phyloP scores from a whole-genome alignment of 169 alveolate species.

The Plasmodium cynomolgi region DNA sequence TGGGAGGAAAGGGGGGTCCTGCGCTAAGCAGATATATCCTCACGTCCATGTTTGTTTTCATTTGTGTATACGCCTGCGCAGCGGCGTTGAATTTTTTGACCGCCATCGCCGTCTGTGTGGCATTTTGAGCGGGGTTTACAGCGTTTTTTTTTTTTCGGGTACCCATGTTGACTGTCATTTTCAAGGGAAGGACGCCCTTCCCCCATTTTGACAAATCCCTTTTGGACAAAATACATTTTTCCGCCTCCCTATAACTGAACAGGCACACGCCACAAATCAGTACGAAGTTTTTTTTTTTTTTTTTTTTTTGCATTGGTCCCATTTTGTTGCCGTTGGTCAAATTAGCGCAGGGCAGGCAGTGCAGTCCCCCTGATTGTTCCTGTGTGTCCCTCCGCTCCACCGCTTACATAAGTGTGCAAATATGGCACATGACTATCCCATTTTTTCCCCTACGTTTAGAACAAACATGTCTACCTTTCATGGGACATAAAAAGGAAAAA shows the following conservation, averaged over 20 bases:
- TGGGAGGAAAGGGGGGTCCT: neutral
- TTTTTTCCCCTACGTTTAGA: neutral
- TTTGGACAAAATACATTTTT: too few species aligned
- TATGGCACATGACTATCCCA: neutral
- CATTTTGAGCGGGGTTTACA: neutral
- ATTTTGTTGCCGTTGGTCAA: neutral
- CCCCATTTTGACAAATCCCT: neutral
- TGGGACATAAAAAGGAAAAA: neutral
- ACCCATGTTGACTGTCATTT: neutral
- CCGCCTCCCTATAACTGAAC: neutral
- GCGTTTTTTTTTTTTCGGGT: too few species aligned
- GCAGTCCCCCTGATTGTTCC: neutral
- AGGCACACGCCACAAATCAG: neutral
- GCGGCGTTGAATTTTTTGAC: neutral
- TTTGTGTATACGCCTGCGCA: neutral
- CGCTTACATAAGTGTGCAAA: neutral
- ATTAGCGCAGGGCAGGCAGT: neutral
- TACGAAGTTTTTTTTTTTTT: neutral
- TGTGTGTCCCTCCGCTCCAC: neutral
- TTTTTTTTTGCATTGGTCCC: neutral
- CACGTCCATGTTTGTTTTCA: neutral
- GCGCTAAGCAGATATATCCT: neutral
- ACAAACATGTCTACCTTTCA: neutral
- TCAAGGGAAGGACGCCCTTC: neutral
- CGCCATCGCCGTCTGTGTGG: neutral